Evolutionary conservation across 768 basidiomycete genomes (phyloP), one percentile per base, ranked within the genome.

Genomic region (Lanmaoa rubissima): DNA sequence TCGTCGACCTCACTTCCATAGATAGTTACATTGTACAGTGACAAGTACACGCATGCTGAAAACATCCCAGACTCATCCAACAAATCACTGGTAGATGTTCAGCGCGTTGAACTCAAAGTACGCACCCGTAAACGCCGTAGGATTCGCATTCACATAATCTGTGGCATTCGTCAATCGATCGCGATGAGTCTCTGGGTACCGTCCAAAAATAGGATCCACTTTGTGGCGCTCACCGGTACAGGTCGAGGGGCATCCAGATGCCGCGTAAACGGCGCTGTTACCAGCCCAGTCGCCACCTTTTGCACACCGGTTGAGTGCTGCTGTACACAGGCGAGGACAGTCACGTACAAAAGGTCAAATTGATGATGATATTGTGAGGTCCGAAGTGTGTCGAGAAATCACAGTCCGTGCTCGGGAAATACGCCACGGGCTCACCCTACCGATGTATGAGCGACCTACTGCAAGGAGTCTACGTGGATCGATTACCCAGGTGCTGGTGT

Each of bases 371-470:
- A 56, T 82, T 82, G 61, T 87, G 78, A 0, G 74, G 60, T 6
- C 77, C 74, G 62, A 88, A 81, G 54, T 82, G 72, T 47, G 74
- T 69, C 49, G 74, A 60, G 43, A 91, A 76, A 58, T 86, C 73
- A 65, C 88, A 91, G 53, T 76, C 73, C 6, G 78, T 82, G 64
- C 73, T 77, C 3, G 86, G 85, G 71, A 88, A 90, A 63, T 74
- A 76, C 4, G 85, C 88, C 9, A 70, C 65, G 2, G 88, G 86
- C 0, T 71, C 78, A 7, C 87, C 85, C 84, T 84, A 17, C 11
- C 16, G 10, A 10, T 17, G 21, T 5, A n/a, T 51, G 21, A 54
- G 51, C 17, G 24, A 45, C 12, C 2, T 16, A 24, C 7, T 7
- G 26, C 38, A 17, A n/a, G 21, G 41, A 32, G 45, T 39, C 14